Conservation (phyloP, 1,139 yeast species). For the Pichia sp. region DNA sequence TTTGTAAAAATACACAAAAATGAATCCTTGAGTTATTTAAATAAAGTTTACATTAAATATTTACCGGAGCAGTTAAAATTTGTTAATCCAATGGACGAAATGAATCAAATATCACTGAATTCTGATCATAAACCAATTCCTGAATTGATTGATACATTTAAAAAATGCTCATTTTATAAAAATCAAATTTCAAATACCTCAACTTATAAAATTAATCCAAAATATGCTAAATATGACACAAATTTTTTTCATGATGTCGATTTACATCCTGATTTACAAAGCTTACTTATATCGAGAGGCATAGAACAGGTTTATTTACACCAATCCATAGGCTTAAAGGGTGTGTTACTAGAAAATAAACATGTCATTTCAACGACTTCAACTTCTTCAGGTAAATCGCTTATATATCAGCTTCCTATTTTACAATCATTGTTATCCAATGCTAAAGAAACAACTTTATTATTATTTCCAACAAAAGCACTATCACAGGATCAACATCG, state of each 20-base stretch:
- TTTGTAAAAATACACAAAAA: constrained; percentile 31
- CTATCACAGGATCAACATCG: constrained; percentile 93
- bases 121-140: constrained; percentile 30
- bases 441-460: constrained; percentile 67
- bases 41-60: constrained; percentile 28
- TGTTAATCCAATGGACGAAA: constrained; percentile 45
- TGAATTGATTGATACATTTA: constrained; percentile 43
- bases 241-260: constrained; percentile 8
- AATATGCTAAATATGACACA: constrained; percentile 26
- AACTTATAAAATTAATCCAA: constrained; percentile 36
- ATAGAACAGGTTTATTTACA: constrained; percentile 61
- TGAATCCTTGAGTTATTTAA: constrained; percentile 36
- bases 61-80: constrained; percentile 47
- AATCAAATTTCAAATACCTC: constrained; percentile 53
- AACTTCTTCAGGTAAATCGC: constrained; percentile 92
- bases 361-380: constrained; percentile 86
- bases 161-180: constrained; percentile 42
- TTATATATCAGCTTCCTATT: constrained; percentile 86
- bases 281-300: constrained; percentile 31
- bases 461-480: constrained; percentile 94
- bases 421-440: constrained; percentile 43
- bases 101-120: constrained; percentile 31
- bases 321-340: constrained; percentile 70
- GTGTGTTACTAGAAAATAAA: constrained; percentile 41
- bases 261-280: constrained; percentile 10